Conservation (phyloP, 2,329 filamentous ascomycete species). For the Madurella fahalii region DNA sequence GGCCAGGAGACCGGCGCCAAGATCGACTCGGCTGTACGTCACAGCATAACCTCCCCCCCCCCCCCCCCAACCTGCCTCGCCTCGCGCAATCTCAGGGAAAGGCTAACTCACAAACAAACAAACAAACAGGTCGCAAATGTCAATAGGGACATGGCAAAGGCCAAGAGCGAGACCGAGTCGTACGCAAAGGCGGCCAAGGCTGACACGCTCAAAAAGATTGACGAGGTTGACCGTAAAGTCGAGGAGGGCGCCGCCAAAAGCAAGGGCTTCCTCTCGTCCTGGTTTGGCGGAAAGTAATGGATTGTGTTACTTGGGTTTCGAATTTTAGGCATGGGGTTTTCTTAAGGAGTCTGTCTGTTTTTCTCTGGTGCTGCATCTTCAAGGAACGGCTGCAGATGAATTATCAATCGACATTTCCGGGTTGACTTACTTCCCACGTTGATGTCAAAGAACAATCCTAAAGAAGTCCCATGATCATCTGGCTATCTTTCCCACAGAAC, state of each 20-base stretch:
- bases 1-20: conserved; percentile 60
- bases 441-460: neutral
- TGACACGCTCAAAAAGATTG: conserved; percentile 66
- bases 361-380: neutral
- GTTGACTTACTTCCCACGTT: too few relatives aligned
- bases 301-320: neutral
- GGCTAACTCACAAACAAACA: conserved; percentile 31
- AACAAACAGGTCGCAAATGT: conserved; percentile 57
- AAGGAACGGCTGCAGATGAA: neutral
- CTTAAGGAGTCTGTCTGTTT: neutral
- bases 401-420: neutral
- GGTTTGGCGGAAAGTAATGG: conserved; percentile 67
- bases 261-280: conserved; percentile 77
- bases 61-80: neutral
- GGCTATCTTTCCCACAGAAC: too few relatives aligned
- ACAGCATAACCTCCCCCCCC: neutral
- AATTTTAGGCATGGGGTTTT: neutral
- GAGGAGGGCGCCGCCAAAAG: conserved; percentile 75
- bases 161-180: conserved; percentile 57
- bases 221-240: conserved; percentile 78
- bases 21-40: conserved; percentile 64
- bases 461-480: too few relatives aligned
- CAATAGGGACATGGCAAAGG: conserved; percentile 57
- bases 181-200: conserved; percentile 61
- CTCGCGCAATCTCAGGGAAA: neutral